Conservation (phyloP, 805 yeast genomes). For the Monosporozyma servazzii region DNA sequence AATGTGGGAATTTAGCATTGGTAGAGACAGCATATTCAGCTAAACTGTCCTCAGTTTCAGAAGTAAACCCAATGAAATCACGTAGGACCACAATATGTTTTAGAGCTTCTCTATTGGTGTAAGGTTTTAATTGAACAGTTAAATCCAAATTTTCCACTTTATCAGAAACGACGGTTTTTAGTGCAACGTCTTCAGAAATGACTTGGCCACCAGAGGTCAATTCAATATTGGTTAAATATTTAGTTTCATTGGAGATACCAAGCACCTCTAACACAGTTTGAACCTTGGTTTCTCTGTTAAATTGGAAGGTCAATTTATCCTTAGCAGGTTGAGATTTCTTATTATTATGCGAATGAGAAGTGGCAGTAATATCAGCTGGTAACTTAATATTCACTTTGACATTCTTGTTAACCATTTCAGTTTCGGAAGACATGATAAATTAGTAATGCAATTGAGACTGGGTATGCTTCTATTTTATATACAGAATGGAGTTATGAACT, state of each 20-base stretch:
- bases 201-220: constrained; percentile 13
- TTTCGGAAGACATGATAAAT: not conserved
- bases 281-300: constrained; percentile 20
- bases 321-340: constrained; percentile 9
- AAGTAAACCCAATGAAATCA: constrained; percentile 27
- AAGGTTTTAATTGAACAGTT: constrained; percentile 19
- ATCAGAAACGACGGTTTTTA: constrained; percentile 11
- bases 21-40: constrained; percentile 28
- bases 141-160: constrained; percentile 11
- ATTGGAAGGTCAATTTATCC: constrained; percentile 17
- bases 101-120: constrained; percentile 24
- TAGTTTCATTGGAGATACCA: constrained; percentile 20
- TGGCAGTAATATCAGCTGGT: constrained; percentile 8
- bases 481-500: not conserved
- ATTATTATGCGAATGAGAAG: not conserved
- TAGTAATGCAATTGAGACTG: not conserved
- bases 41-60: constrained; percentile 26
- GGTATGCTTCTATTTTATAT: not conserved
- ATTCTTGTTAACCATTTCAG: constrained; percentile 2
- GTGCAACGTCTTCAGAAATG: constrained; percentile 12
- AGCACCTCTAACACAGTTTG: constrained; percentile 22
- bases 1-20: constrained; percentile 22
- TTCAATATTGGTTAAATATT: constrained; percentile 23
- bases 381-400: constrained; percentile 16
- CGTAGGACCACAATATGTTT: constrained; percentile 26